Conservation (phyloP, 345 rosid genomes). For the Anastatica hierochuntica region DNA sequence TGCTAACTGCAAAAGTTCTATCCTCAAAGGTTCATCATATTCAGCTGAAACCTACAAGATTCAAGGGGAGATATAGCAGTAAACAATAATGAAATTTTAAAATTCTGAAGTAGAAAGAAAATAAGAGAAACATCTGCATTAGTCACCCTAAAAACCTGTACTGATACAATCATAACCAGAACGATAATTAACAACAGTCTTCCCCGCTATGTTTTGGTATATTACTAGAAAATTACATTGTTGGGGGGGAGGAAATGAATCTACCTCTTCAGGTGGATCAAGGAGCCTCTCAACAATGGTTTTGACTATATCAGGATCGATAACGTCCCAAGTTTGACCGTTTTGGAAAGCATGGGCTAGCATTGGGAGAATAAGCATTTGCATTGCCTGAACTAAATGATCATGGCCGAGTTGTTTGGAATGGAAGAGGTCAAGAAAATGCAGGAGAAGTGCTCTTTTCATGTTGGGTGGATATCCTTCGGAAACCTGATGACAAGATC, state of each 20-base stretch:
- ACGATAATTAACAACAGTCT: not conserved
- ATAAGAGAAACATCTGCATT: not conserved
- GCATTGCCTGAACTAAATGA: conserved; percentile 93
- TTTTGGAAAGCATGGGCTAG: conserved; percentile 94
- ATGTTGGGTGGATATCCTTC: conserved; percentile 82
- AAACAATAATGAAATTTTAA: conserved; percentile 1
- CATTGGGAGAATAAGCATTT: conserved; percentile 99
- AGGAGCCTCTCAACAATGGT: conserved; percentile 97
- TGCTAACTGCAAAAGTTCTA: conserved; percentile 94
- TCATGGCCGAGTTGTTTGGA: conserved; percentile 88
- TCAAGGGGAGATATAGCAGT: conserved; percentile 12
- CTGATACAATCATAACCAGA: conserved; percentile 4
- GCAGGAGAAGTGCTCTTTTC: conserved; percentile 81
- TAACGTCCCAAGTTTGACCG: conserved; percentile 87
- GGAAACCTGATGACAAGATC: conserved; percentile 53
- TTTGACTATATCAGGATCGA: conserved; percentile 76
- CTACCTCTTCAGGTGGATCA: conserved; percentile 99
- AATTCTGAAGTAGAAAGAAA: not conserved
- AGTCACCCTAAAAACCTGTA: not conserved
- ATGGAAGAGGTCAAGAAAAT: conserved; percentile 85
- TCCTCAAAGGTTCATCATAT: conserved; percentile 93
- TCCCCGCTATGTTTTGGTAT: not conserved
- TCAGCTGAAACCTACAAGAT: conserved; percentile 84
- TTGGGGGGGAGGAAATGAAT: conserved; percentile 1
- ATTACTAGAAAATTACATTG: not conserved